phyloP scores from a whole-genome alignment of 345 rosid genomes.

The Eucalyptus rudis region DNA sequence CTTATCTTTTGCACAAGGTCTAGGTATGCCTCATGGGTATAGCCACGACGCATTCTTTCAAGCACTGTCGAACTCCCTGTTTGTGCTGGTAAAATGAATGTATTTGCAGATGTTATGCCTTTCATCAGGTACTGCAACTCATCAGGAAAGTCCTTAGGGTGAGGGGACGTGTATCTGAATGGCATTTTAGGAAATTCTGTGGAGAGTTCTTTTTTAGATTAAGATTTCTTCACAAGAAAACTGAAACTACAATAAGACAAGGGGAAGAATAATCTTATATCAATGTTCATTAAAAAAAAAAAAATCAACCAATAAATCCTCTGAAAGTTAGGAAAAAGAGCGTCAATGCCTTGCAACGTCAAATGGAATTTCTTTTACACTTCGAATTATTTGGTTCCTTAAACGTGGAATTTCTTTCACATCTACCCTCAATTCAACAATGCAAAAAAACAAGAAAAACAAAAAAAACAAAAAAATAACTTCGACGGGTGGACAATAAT shows the following conservation, averaged over 20 bases:
- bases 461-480: background rate
- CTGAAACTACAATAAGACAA: background rate
- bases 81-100: slow-evolving; percentile 92
- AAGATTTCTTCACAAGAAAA: background rate
- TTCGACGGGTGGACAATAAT: background rate
- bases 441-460: background rate
- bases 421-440: background rate
- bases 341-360: background rate
- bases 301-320: background rate
- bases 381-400: background rate
- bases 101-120: slow-evolving; percentile 66
- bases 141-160: slow-evolving; percentile 88
- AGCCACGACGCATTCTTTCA: slow-evolving; percentile 79
- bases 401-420: background rate
- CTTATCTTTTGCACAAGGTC: slow-evolving; percentile 77
- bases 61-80: slow-evolving; percentile 63
- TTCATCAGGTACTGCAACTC: slow-evolving; percentile 66
- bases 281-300: background rate
- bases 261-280: background rate
- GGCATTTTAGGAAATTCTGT: slow-evolving; percentile 80
- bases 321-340: background rate
- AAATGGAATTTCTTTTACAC: background rate
- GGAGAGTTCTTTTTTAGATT: slow-evolving; percentile 20
- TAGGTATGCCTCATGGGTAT: slow-evolving; percentile 84
- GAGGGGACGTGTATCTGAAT: slow-evolving; percentile 90